phyloP scores from a whole-genome alignment of 2,329 filamentous ascomycete species.

The Berkeleyomyces basicola region DNA sequence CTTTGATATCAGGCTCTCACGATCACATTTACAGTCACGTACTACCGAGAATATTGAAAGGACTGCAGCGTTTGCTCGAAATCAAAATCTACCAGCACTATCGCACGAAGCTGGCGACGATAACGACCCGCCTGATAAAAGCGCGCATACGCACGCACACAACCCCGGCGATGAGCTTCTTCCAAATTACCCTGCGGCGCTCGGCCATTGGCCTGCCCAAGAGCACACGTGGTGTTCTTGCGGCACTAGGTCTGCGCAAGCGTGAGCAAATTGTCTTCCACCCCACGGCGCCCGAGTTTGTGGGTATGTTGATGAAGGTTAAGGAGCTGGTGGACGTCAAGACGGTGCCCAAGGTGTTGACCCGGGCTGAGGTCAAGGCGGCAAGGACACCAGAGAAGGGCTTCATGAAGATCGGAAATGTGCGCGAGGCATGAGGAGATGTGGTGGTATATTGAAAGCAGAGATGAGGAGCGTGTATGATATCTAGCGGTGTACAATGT shows the following conservation, averaged over 20 bases:
- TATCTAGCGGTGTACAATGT: constrained; percentile 15
- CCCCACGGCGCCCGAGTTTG: constrained; percentile 61
- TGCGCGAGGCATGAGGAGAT: constrained; percentile 13
- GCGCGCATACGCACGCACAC: constrained; percentile 10
- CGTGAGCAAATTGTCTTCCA: constrained; percentile 82
- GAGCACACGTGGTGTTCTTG: constrained; percentile 63
- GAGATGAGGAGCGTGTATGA: constrained; percentile 18
- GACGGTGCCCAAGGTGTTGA: constrained; percentile 53
- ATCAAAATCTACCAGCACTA: background rate
- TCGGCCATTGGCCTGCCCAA: constrained; percentile 76
- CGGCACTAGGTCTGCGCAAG: constrained; percentile 69
- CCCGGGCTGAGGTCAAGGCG: constrained; percentile 50
- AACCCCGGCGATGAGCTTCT: constrained; percentile 48
- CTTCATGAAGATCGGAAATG: constrained; percentile 57
- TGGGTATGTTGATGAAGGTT: constrained; percentile 83
- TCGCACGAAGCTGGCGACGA: background rate
- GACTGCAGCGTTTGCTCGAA: no score
- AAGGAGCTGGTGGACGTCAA: constrained; percentile 78
- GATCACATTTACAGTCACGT: no score
- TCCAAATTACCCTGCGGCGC: constrained; percentile 80
- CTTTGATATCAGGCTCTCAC: no score
- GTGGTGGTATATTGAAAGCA: constrained; percentile 14
- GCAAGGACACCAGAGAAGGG: constrained; percentile 60
- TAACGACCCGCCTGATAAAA: background rate
- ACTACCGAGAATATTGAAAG: no score